A percentile compares a stretch with the other conserved stretches of the same genome.
phyloP scores from a whole-genome alignment of 805 yeast species.

The Saccharomycopsis sp. region DNA sequence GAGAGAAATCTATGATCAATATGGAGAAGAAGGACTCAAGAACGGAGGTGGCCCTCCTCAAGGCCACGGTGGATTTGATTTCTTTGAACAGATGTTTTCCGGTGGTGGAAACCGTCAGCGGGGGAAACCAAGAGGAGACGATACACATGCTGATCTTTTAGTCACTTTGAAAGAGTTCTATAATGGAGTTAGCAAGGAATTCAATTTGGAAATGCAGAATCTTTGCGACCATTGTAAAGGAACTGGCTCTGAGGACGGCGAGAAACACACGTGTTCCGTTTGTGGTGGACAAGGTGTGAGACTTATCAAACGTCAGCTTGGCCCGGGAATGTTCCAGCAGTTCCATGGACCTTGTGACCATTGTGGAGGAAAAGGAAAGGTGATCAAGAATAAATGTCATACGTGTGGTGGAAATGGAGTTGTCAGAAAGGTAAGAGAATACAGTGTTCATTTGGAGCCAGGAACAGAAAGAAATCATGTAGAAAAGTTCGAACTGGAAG shows the following conservation, averaged over 20 bases:
- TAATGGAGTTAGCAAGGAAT: constrained; percentile 57
- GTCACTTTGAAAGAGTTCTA: constrained; percentile 62
- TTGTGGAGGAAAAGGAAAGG: constrained; percentile 74
- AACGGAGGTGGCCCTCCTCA: constrained; percentile 40
- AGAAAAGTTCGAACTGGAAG: constrained; percentile 63
- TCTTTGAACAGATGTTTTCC: constrained; percentile 60
- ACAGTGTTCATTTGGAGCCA: constrained; percentile 56
- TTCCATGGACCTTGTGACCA: constrained; percentile 71
- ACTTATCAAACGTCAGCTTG: constrained; percentile 64
- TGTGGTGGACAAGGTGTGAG: constrained; percentile 77
- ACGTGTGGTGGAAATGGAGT: constrained; percentile 70
- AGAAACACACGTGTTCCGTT: constrained; percentile 51
- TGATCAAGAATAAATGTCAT: constrained; percentile 57
- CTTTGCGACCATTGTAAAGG: constrained; percentile 77
- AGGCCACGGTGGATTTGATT: constrained; percentile 45
- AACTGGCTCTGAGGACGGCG: constrained; percentile 77
- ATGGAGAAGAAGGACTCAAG: constrained; percentile 70
- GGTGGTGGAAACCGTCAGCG: constrained; percentile 32
- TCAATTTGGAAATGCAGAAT: constrained; percentile 62
- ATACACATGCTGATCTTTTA: constrained; percentile 49
- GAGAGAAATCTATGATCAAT: constrained; percentile 60
- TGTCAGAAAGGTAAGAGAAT: constrained; percentile 45
- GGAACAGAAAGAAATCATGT: constrained; percentile 62
- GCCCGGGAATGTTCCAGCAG: constrained; percentile 86
- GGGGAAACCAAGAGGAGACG: constrained; percentile 52